Base-by-base conservation (phyloP, 1,284 basidiomycete genomes). In the Marasmius fiardii region DNA sequence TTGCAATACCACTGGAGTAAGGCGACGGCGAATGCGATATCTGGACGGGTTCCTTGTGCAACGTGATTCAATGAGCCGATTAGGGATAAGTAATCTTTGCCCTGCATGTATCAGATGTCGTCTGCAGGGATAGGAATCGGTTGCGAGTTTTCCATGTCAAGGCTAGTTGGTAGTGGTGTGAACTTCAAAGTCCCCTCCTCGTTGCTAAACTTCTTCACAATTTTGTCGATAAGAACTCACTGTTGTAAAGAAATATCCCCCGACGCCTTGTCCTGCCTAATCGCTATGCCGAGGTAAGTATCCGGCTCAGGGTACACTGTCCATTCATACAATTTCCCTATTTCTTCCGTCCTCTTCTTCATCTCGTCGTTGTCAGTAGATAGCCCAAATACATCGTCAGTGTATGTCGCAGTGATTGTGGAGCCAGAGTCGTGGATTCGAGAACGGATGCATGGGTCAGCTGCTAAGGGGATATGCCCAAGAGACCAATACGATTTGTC, bases 61-160 rank as follows among this genome's bases (percentile, higher is more conserved):
- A 63, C 61, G 52, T 67, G 74, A 59, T 70, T 70, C 0, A 74
- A 43, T 1, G 58, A 62, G 0, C 71, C 68, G 0, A 71, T 43
- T 0, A 59, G 59, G 28, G 61, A 39, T 2, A 53, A 39, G 39
- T 71, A 73, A 1, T 63, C 67, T 37, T 65, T 65, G 60, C 63
- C 56, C 0, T 34, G 18, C 66, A 72, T 70, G 35, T 59, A 63
- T 0, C 16, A 10, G 1, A 16, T 11, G 0, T 68, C 63, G 23
- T 60, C 60, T 1, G 45, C 4, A 54, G 47, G 4, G 60, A 60
- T 11, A 35, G 12, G 0, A 56, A 59, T 6, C 31, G 49, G 43
- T 61, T 52, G 53, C 14, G 52, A 50, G 49, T 59, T 31, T 14
- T 50, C 49, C 16, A 68, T 58, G 1, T 26, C 12, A 18, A 63